phyloP scores from a whole-genome alignment of 2,329 filamentous ascomycete genomes.

The Fusarium cyanostomum region DNA sequence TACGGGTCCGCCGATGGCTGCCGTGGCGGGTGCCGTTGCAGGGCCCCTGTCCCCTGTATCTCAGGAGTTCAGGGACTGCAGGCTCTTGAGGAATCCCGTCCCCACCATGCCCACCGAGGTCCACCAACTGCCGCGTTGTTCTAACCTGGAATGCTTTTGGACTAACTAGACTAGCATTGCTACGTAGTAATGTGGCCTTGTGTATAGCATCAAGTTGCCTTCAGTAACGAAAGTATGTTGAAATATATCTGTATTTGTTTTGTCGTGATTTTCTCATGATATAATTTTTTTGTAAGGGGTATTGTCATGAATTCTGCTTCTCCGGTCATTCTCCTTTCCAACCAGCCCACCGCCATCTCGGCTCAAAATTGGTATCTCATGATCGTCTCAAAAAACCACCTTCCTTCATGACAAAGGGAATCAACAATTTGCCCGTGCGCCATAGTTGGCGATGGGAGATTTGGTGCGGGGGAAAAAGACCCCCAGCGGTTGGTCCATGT shows the following conservation, averaged over 20 bases:
- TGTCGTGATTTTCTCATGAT: slow-evolving; percentile 6
- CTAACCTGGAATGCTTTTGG: no score
- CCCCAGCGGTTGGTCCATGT: slow-evolving; percentile 8
- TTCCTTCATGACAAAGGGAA: slow-evolving; percentile 28
- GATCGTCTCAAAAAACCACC: slow-evolving; percentile 10
- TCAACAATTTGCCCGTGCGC: slow-evolving; percentile 26
- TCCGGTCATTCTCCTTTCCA: slow-evolving; percentile 10
- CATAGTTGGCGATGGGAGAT: slow-evolving; percentile 23
- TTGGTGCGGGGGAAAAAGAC: neutral
- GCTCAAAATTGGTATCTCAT: slow-evolving; percentile 19
- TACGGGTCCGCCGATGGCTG: neutral
- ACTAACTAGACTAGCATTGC: no score
- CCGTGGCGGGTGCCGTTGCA: slow-evolving; percentile 13
- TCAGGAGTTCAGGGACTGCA: slow-evolving; percentile 15
- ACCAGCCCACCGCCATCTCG: slow-evolving; percentile 4
- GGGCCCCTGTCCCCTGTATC: slow-evolving; percentile 25
- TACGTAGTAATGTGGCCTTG: neutral
- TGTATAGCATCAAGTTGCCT: neutral
- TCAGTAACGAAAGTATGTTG: neutral
- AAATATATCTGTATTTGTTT: slow-evolving; percentile 10
- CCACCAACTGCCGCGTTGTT: no score
- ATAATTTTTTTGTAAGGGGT: slow-evolving; percentile 6
- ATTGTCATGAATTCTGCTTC: slow-evolving; percentile 2
- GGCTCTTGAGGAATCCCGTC: slow-evolving; percentile 23
- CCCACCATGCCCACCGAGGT: no score